Conservation (phyloP, 495 filamentous ascomycete genomes). For the Hypoxylon perforatum region DNA sequence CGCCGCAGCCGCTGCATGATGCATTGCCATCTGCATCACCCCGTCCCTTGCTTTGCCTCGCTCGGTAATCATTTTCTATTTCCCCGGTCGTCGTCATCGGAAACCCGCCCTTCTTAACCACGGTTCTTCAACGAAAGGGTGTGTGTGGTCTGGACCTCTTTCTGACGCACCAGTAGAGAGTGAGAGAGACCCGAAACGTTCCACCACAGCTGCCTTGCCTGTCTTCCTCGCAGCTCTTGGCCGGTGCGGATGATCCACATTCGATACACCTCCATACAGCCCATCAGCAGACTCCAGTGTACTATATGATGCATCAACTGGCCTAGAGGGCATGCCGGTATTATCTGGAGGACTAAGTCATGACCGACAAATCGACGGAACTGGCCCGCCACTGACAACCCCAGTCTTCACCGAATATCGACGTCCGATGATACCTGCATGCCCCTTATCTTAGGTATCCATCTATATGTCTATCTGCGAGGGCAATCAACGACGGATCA, state of each 20-base stretch:
- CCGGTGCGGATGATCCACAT: slow-evolving; percentile 26
- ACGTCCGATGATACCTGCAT: slow-evolving; percentile 14
- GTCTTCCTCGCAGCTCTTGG: neutral
- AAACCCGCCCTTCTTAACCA: slow-evolving; percentile 10
- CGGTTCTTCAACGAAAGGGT: too few relatives aligned
- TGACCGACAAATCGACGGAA: neutral
- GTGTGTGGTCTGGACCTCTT: too few relatives aligned
- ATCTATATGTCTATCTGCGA: neutral
- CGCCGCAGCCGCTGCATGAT: slow-evolving; percentile 49
- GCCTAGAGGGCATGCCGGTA: neutral
- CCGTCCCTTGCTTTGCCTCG: slow-evolving; percentile 21
- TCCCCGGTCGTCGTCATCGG: slow-evolving; percentile 18
- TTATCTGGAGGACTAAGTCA: neutral
- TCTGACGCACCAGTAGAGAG: slow-evolving; percentile 4
- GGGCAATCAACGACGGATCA: neutral
- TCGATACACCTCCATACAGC: slow-evolving; percentile 16
- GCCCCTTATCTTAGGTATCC: neutral
- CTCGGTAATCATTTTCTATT: slow-evolving; percentile 14
- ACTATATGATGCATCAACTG: slow-evolving; percentile 5
- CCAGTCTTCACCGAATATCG: slow-evolving; percentile 31
- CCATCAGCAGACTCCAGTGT: slow-evolving; percentile 25
- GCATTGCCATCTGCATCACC: slow-evolving; percentile 48
- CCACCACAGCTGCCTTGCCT: slow-evolving; percentile 19
- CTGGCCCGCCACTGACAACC: slow-evolving; percentile 25
- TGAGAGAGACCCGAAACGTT: too few relatives aligned